A percentile compares a stretch with the other conserved stretches of the same genome.
phyloP scores from a whole-genome alignment of 2,329 filamentous ascomycete genomes.

The Penicillium sp. region DNA sequence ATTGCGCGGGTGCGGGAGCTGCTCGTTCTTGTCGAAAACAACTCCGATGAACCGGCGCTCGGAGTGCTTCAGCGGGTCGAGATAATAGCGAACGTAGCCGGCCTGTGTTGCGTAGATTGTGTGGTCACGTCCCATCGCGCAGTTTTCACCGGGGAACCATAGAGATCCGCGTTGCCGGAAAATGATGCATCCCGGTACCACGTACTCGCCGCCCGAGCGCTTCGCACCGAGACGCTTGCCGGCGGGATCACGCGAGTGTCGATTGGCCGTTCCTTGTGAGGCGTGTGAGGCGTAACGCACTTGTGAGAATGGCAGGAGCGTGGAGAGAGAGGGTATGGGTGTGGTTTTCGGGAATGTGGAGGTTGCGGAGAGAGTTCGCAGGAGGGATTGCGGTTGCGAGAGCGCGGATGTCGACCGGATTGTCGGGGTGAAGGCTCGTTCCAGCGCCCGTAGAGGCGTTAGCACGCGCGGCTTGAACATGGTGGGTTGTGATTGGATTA shows the following conservation, averaged over 20 bases:
- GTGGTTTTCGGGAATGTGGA: constrained; percentile 27
- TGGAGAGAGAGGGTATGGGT: constrained; percentile 29
- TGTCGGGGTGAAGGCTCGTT: constrained; percentile 35
- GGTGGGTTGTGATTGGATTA: constrained; percentile 24
- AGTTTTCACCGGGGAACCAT: constrained; percentile 96
- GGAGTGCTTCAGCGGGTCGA: constrained; percentile 77
- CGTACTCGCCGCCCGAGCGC: constrained; percentile 87
- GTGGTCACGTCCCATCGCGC: constrained; percentile 91
- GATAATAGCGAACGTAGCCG: constrained; percentile 96
- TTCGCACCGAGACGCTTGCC: constrained; percentile 93
- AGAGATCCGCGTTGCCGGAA: constrained; percentile 93
- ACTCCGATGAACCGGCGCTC: constrained; percentile 94
- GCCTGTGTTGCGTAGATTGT: constrained; percentile 83
- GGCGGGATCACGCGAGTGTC: constrained; percentile 64
- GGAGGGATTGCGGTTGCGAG: constrained; percentile 31
- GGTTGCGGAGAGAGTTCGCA: constrained; percentile 30
- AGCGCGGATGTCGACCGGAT: constrained; percentile 28
- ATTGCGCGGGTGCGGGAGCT: constrained; percentile 72
- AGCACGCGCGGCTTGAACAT: constrained; percentile 48
- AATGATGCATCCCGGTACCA: constrained; percentile 95
- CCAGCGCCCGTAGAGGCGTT: constrained; percentile 40
- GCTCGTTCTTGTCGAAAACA: constrained; percentile 77
- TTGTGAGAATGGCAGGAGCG: constrained; percentile 44
- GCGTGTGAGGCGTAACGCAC: constrained; percentile 64
- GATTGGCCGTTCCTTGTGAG: constrained; percentile 65